Evolutionary conservation across 1,139 yeast genomes (phyloP), one percentile per base, ranked within the genome.

Genomic region (Yamadazyma buinensis): DNA sequence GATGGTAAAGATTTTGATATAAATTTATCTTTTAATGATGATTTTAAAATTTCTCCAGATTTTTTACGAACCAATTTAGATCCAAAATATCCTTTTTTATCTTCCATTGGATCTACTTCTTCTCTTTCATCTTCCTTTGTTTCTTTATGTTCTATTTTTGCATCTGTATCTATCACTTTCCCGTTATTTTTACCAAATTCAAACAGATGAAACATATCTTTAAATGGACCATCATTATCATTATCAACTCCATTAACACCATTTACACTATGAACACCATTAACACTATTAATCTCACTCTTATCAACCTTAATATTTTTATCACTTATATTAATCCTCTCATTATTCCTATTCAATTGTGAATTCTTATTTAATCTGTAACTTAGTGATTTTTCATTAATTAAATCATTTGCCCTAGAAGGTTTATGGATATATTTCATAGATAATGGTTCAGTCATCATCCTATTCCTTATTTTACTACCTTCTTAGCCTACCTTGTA

Each of bases 21-120:
- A 64, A 73, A 37, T 1, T 46, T 32, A 8, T 42, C 48, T 51
- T 81, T 84, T 35, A 86, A 65, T 17, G 86, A 80, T 4, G 90
- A 77, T 51, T 84, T 84, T 32, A 86, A 84, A 26, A 84, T 64
- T 52, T 86, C 95, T 17, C 95, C 95, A 4, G 86, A 77, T 58
- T 86, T 86, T 52, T 81, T 84, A 17, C 87, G 75, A 4, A 82
- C 70, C 32, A 83, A 52, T 39, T 44, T 51, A 29, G 53, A 45
- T 20, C 31, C 39, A 20, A 35, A 31, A 23, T 33, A 28, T 3
- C 27, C 24, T 9, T 24, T 18, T 10, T 23, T 13, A 23, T 29
- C 24, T 11, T 23, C 25, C 15, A 13, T 25, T 5, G n/a, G 32
- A n/a, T 28, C 21, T 12, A 11, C 27, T 21, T 38, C 40, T 29